phyloP scores from a whole-genome alignment of 2,329 filamentous ascomycete species.

The Beauveria rudraprayagi region DNA sequence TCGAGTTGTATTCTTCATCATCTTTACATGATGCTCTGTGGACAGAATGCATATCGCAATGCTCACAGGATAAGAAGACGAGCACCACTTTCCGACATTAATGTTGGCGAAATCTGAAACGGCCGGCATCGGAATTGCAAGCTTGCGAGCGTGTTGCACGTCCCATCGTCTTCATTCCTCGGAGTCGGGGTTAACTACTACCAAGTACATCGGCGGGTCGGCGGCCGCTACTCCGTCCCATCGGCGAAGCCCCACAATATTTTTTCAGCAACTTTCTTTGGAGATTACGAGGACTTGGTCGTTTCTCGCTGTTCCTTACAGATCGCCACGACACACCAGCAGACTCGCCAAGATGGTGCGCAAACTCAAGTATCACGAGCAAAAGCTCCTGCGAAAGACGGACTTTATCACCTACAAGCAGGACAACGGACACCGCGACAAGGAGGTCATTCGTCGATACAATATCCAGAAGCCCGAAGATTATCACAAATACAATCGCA shows the following conservation, averaged over 20 bases:
- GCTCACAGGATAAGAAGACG: no score
- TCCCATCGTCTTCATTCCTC: not conserved
- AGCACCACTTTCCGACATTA: no score
- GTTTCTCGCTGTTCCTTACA: not conserved
- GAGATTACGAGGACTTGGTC: not conserved
- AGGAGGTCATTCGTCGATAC: slow-evolving; percentile 72
- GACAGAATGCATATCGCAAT: no score
- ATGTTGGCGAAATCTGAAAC: no score
- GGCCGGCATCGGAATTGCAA: no score
- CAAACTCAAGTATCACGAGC: slow-evolving; percentile 94
- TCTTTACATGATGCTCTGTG: no score
- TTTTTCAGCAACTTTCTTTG: slow-evolving; percentile 5
- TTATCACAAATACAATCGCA: slow-evolving; percentile 59
- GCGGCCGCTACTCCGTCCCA: slow-evolving; percentile 2
- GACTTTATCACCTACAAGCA: slow-evolving; percentile 93
- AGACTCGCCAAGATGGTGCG: slow-evolving; percentile 63
- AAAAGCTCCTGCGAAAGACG: slow-evolving; percentile 85
- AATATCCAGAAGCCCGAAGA: slow-evolving; percentile 85
- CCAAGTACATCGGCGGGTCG: slow-evolving; percentile 3
- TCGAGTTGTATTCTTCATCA: no score
- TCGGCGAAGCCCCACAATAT: slow-evolving; percentile 2
- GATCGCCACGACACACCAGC: not conserved
- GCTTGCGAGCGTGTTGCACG: not conserved
- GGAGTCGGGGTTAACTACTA: no score
- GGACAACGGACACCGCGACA: slow-evolving; percentile 79